A percentile compares a stretch with the other conserved stretches of the same genome.
Conservation (phyloP, 768 basidiomycete genomes). For the Boletus huronensis region DNA sequence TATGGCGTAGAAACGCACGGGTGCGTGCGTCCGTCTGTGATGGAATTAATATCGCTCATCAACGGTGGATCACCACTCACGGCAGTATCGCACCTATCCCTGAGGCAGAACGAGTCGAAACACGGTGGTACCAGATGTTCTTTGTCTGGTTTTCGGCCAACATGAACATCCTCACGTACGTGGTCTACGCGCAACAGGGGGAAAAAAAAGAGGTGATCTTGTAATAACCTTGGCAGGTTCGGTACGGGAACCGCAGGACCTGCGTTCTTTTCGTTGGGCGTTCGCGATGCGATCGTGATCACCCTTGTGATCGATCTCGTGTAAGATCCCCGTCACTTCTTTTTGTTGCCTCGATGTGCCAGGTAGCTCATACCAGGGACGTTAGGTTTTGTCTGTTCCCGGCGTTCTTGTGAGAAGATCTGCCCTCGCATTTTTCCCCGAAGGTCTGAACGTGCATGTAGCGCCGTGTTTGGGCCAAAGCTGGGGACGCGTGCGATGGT, state of each 20-base stretch:
- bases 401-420: constrained; percentile 35
- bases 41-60: neutral
- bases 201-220: neutral
- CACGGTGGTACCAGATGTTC: constrained; percentile 44
- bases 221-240: constrained; percentile 32
- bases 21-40: constrained; percentile 19
- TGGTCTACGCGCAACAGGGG: neutral
- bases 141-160: constrained; percentile 51
- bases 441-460: constrained; percentile 14
- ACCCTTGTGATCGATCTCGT: constrained; percentile 44
- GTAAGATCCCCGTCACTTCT: constrained; percentile 24
- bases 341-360: neutral
- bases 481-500: constrained; percentile 59
- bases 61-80: neutral
- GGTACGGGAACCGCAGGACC: constrained; percentile 51
- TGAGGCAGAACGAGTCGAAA: constrained; percentile 35
- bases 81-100: constrained; percentile 40
- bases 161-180: constrained; percentile 43
- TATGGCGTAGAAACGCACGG: constrained; percentile 43
- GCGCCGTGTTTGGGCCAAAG: constrained; percentile 52
- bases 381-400: constrained; percentile 35
- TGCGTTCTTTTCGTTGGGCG: constrained; percentile 44
- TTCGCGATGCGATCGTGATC: constrained; percentile 39
- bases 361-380: neutral
- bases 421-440: neutral